Evolutionary conservation across 2,329 filamentous ascomycete genomes (phyloP).

Genomic region (Ilyonectria sp.): DNA sequence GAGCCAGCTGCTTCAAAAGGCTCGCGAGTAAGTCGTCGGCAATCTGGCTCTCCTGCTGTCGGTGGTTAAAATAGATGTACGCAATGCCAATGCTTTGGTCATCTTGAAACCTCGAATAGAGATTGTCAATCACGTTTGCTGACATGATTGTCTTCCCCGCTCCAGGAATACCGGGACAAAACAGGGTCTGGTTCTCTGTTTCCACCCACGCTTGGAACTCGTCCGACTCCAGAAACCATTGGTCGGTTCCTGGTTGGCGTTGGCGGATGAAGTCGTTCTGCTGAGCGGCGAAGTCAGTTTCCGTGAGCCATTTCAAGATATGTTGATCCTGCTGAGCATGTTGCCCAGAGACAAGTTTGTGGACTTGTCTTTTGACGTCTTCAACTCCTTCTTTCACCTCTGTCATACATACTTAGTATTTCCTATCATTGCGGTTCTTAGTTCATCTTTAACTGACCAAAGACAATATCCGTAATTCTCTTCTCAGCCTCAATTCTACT

Average conservation of each 20-base stretch:
- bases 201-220: slow-evolving; percentile 52
- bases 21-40: neutral
- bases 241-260: slow-evolving; percentile 55
- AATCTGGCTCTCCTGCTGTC: neutral
- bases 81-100: neutral
- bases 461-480: no score
- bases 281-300: slow-evolving; percentile 52
- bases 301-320: slow-evolving; percentile 56
- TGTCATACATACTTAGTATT: no score
- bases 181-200: slow-evolving; percentile 42
- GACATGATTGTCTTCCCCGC: neutral
- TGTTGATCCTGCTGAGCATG: no score
- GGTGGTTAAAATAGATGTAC: no score
- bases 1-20: slow-evolving; percentile 1
- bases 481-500: neutral
- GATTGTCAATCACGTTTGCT: neutral
- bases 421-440: no score
- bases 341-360: no score
- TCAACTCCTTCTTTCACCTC: no score
- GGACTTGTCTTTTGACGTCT: no score
- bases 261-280: slow-evolving; percentile 55
- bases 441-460: no score
- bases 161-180: slow-evolving; percentile 54
- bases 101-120: neutral
- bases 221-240: slow-evolving; percentile 58